These are phyloP conservation scores for Salvia sclarea DNA, from an alignment of 305 asterid genomes.

Conservation along the genomic window DNA sequence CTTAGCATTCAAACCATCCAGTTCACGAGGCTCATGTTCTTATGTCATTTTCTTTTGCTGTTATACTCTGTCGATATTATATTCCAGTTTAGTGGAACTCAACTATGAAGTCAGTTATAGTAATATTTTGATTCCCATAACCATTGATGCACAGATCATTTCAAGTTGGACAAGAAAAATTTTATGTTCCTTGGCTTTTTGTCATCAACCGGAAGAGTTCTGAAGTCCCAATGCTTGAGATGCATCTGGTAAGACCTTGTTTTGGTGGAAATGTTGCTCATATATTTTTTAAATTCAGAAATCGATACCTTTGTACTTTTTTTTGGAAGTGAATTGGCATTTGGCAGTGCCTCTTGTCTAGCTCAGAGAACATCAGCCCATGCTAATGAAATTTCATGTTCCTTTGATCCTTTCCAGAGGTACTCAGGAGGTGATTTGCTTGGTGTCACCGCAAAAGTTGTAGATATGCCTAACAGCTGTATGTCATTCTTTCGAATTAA, in stretches of 20 bases:
- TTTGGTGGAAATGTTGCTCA: constrained; percentile 22
- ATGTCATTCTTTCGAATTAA: constrained; percentile 34
- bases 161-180: constrained; percentile 91
- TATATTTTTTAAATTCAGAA: not conserved
- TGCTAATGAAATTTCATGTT: constrained; percentile 31
- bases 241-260: constrained; percentile 68
- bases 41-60: not conserved
- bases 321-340: not conserved
- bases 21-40: not conserved
- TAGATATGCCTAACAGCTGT: constrained; percentile 90
- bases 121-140: constrained; percentile 25
- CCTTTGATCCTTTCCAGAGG: constrained; percentile 54
- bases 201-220: constrained; percentile 80
- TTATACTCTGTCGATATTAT: not conserved
- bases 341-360: not conserved
- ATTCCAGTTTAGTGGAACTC: constrained; percentile 11
- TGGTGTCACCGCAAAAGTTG: constrained; percentile 81
- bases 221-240: constrained; percentile 90
- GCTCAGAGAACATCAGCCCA: constrained; percentile 21
- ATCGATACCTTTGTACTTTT: not conserved
- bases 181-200: constrained; percentile 86
- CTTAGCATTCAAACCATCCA: not conserved
- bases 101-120: not conserved
- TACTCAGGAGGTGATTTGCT: constrained; percentile 86
- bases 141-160: constrained; percentile 69